These are phyloP conservation scores for Pyronema domesticum DNA, from an alignment of 495 filamentous ascomycete species.

Conservation along the genomic window DNA sequence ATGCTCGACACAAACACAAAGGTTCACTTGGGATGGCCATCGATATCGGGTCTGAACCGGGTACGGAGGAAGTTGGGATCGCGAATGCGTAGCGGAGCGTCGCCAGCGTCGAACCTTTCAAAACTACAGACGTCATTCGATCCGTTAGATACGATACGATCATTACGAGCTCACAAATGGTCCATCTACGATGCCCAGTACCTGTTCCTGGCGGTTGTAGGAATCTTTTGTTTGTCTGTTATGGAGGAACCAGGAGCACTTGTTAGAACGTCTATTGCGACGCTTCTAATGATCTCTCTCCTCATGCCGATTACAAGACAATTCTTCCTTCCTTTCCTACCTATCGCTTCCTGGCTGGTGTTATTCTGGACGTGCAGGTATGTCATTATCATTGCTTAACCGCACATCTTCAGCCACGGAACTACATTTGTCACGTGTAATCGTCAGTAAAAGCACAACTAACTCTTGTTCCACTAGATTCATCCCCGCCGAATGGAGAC, in stretches of 20 bases:
- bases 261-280: conserved; percentile 48
- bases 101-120: conserved; percentile 53
- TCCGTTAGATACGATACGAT: conserved; percentile 49
- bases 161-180: conserved; percentile 62
- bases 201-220: conserved; percentile 48
- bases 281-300: conserved; percentile 49
- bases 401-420: background rate
- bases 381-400: conserved; percentile 27
- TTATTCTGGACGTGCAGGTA: conserved; percentile 85
- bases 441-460: conserved; percentile 1
- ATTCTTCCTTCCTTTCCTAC: conserved; percentile 75
- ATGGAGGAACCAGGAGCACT: conserved; percentile 56
- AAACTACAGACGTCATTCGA: conserved; percentile 68
- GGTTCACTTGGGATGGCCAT: conserved; percentile 16
- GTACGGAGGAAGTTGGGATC: conserved; percentile 39
- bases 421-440: conserved; percentile 3
- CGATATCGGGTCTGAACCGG: conserved; percentile 16
- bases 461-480: conserved; percentile 37
- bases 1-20: conserved; percentile 15
- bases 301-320: conserved; percentile 75
- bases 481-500: conserved; percentile 66
- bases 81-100: conserved; percentile 51
- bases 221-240: conserved; percentile 65
- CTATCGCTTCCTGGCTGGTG: conserved; percentile 65
- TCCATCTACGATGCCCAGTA: conserved; percentile 77